Percentiles rank a stretch among this genome's conserved stretches.
Conservation (phyloP, 2,329 filamentous ascomycete species). For the Penicillium sp. region DNA sequence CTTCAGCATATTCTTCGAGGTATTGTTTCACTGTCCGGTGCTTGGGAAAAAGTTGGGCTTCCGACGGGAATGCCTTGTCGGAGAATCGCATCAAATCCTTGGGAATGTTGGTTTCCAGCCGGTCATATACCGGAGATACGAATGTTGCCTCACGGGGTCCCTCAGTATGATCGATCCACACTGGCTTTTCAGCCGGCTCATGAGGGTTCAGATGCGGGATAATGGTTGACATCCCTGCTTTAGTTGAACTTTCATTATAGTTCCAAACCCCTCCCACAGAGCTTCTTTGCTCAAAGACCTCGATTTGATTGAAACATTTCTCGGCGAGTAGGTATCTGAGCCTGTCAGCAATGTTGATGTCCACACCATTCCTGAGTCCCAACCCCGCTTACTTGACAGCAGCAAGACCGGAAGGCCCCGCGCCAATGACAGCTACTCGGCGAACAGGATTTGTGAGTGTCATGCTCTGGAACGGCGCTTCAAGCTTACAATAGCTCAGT, state of each 20-base stretch:
- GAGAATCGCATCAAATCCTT: conserved; percentile 77
- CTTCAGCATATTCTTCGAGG: conserved; percentile 67
- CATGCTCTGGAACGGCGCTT: conserved; percentile 15
- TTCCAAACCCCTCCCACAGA: conserved; percentile 84
- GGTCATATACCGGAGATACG: conserved; percentile 79
- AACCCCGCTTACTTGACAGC: conserved; percentile 61
- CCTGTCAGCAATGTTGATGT: conserved; percentile 18
- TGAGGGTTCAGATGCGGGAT: conserved; percentile 69
- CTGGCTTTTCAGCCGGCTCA: conserved; percentile 62
- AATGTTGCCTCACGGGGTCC: conserved; percentile 56
- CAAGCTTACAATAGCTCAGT: background rate
- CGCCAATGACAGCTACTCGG: conserved; percentile 73
- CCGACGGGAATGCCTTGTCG: conserved; percentile 63
- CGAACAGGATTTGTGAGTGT: conserved; percentile 26
- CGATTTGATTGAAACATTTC: conserved; percentile 66
- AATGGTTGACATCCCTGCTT: conserved; percentile 42
- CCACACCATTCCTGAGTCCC: background rate
- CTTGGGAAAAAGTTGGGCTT: conserved; percentile 70
- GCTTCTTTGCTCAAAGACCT: conserved; percentile 77
- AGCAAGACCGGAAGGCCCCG: conserved; percentile 74
- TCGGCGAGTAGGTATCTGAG: conserved; percentile 69
- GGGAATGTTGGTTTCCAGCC: conserved; percentile 84
- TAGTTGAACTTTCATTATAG: conserved; percentile 58
- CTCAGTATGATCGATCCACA: conserved; percentile 43
- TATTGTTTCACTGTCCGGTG: conserved; percentile 72